A percentile compares a stretch with the other conserved stretches of the same genome.
These are phyloP conservation scores for Omphalea diandra DNA, from an alignment of 441 rosid species.

Conservation along the genomic window DNA sequence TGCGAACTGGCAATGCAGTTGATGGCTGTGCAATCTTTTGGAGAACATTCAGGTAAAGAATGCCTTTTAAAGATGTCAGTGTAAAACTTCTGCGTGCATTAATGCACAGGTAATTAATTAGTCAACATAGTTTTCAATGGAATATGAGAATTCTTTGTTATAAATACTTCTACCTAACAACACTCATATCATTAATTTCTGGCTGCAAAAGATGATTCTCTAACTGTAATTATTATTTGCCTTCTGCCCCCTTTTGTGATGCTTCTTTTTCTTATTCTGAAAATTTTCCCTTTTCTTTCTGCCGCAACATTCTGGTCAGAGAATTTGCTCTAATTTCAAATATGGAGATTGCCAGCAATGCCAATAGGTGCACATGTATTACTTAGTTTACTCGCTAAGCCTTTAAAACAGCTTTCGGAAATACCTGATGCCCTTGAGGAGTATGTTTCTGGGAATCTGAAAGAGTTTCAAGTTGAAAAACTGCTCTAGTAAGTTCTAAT, in stretches of 20 bases:
- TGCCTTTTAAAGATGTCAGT: slow-evolving; percentile 61
- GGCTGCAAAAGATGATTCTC: background rate
- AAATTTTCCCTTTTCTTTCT: slow-evolving; percentile 27
- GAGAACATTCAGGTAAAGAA: slow-evolving; percentile 90
- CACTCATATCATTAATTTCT: too few species aligned
- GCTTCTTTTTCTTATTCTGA: slow-evolving; percentile 6
- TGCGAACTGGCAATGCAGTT: too few species aligned
- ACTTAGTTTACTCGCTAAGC: slow-evolving; percentile 96
- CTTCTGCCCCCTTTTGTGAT: background rate
- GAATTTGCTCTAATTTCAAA: slow-evolving; percentile 92
- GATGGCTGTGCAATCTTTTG: slow-evolving; percentile 99
- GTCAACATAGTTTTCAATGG: background rate
- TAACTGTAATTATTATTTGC: background rate
- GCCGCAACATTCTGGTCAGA: slow-evolving; percentile 86
- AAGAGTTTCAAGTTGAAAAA: slow-evolving; percentile 91
- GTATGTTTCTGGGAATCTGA: slow-evolving; percentile 70
- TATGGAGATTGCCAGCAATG: slow-evolving; percentile 99
- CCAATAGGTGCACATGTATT: slow-evolving; percentile 95
- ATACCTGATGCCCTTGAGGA: slow-evolving; percentile 56
- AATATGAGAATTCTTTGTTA: background rate
- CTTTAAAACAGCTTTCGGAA: slow-evolving; percentile 93
- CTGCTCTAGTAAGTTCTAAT: too few species aligned
- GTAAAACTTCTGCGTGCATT: slow-evolving; percentile 78
- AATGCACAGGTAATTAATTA: slow-evolving; percentile 66
- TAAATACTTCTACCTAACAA: background rate